phyloP scores from a whole-genome alignment of 2,329 filamentous ascomycete species.

The Ophiobolus disseminans region DNA sequence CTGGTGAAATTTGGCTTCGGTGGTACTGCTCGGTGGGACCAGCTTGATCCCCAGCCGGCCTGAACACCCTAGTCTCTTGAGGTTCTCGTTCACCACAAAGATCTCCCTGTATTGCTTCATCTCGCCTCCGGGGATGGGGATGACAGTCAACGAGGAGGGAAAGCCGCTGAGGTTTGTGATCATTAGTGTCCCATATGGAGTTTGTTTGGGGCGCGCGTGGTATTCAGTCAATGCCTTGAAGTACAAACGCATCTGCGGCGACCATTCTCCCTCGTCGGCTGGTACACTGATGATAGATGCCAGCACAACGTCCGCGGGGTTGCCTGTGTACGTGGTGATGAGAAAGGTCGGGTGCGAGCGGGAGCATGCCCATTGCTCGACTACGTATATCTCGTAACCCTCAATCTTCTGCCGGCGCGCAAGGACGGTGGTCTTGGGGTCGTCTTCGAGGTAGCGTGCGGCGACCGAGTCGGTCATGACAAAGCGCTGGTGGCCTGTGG shows the following conservation, averaged over 20 bases:
- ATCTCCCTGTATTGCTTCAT: slow-evolving; percentile 78
- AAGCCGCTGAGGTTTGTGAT: slow-evolving; percentile 93
- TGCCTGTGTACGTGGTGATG: slow-evolving; percentile 92
- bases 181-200: slow-evolving; percentile 83
- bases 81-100: slow-evolving; percentile 92
- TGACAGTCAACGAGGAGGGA: slow-evolving; percentile 90
- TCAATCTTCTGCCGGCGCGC: slow-evolving; percentile 72
- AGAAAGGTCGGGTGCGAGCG: slow-evolving; percentile 87
- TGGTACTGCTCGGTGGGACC: slow-evolving; percentile 77
- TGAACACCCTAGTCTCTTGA: slow-evolving; percentile 91
- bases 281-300: slow-evolving; percentile 84
- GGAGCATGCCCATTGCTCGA: slow-evolving; percentile 98
- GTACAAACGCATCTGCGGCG: slow-evolving; percentile 77
- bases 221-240: slow-evolving; percentile 86
- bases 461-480: slow-evolving; percentile 72
- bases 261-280: slow-evolving; percentile 80
- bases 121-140: slow-evolving; percentile 86
- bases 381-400: slow-evolving; percentile 91
- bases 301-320: slow-evolving; percentile 76
- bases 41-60: slow-evolving; percentile 86
- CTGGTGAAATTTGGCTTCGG: slow-evolving; percentile 88
- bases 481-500: slow-evolving; percentile 60
- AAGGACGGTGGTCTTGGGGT: slow-evolving; percentile 75
- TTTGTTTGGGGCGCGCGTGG: slow-evolving; percentile 84
- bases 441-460: slow-evolving; percentile 80